Percentiles rank a stretch among this genome's conserved stretches.
phyloP scores from a whole-genome alignment of 2,329 filamentous ascomycete species.

The Pestalotiopsis sp. region DNA sequence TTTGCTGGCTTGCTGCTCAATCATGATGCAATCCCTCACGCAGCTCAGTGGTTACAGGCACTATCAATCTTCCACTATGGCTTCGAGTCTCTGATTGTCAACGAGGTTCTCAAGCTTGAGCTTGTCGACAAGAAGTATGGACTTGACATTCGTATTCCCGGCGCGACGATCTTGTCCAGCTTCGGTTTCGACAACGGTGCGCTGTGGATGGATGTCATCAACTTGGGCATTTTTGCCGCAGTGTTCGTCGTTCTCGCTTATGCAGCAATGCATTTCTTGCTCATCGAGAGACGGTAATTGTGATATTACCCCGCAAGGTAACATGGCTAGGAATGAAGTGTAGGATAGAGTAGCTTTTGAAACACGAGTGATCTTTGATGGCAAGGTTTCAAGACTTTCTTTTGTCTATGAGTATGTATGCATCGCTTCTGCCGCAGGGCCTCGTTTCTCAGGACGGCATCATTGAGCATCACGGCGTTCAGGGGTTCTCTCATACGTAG shows the following conservation, averaged over 20 bases:
- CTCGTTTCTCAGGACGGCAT: slow-evolving; percentile 3
- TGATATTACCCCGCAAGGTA: background rate
- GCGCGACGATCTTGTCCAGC: slow-evolving; percentile 87
- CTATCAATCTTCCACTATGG: slow-evolving; percentile 98
- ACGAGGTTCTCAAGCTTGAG: slow-evolving; percentile 88
- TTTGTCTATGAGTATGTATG: background rate
- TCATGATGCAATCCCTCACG: slow-evolving; percentile 84
- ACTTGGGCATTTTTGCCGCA: slow-evolving; percentile 77
- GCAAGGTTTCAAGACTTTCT: background rate
- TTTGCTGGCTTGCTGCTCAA: slow-evolving; percentile 95
- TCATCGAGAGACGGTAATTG: slow-evolving; percentile 79
- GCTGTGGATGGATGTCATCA: slow-evolving; percentile 81
- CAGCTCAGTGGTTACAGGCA: slow-evolving; percentile 86
- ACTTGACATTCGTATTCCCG: slow-evolving; percentile 92
- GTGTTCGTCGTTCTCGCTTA: slow-evolving; percentile 89
- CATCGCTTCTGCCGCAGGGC: slow-evolving; percentile 1
- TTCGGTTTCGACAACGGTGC: slow-evolving; percentile 92
- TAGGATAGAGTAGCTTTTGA: slow-evolving; percentile 11
- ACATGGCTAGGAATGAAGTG: background rate
- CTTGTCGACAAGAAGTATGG: slow-evolving; percentile 94
- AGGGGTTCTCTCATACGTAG: background rate
- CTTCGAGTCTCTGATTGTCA: slow-evolving; percentile 95
- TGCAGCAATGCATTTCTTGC: slow-evolving; percentile 85
- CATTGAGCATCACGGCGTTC: slow-evolving; percentile 5
- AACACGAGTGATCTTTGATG: background rate